A percentile compares a stretch with the other conserved stretches of the same genome.
phyloP scores from a whole-genome alignment of 2,329 filamentous ascomycete genomes.

The Sclerotinia borealis region DNA sequence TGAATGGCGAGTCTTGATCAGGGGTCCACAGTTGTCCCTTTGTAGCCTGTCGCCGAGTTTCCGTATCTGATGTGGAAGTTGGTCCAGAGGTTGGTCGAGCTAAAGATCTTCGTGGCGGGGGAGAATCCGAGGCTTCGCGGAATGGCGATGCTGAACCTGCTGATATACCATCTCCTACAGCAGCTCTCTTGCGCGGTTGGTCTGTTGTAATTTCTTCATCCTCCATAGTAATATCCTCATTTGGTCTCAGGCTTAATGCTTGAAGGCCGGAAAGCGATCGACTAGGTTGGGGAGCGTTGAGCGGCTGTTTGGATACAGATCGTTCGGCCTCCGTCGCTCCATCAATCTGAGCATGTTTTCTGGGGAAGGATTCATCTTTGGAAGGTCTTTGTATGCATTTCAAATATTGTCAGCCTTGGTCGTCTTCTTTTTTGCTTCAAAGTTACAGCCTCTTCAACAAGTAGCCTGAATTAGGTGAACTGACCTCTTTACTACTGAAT shows the following conservation, averaged over 20 bases:
- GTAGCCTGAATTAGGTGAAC: background rate
- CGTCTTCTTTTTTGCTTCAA: conserved; percentile 11
- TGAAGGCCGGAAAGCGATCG: conserved; percentile 19
- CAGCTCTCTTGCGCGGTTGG: conserved; percentile 24
- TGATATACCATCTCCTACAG: conserved; percentile 27
- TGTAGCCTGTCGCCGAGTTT: conserved; percentile 12
- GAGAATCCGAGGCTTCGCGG: too few species aligned
- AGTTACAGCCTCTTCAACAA: background rate
- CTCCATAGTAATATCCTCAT: conserved; percentile 21
- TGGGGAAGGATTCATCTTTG: conserved; percentile 17
- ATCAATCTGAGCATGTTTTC: conserved; percentile 14
- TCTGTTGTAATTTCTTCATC: conserved; percentile 19
- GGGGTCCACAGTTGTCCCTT: conserved; percentile 26
- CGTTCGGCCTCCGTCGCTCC: conserved; percentile 13
- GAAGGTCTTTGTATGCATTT: conserved; percentile 11
- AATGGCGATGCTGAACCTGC: conserved; percentile 23
- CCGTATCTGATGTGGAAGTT: too few species aligned
- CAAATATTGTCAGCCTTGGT: too few species aligned
- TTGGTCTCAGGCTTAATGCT: conserved; percentile 19
- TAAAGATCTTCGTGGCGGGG: too few species aligned
- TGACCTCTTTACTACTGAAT: conserved; percentile 17
- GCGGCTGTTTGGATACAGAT: conserved; percentile 12
- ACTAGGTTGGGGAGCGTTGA: conserved; percentile 7
- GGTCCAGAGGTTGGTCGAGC: too few species aligned
- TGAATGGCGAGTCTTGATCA: conserved; percentile 17